Base-by-base conservation (phyloP, 1,284 basidiomycete genomes). In the Coniophora puteana region DNA sequence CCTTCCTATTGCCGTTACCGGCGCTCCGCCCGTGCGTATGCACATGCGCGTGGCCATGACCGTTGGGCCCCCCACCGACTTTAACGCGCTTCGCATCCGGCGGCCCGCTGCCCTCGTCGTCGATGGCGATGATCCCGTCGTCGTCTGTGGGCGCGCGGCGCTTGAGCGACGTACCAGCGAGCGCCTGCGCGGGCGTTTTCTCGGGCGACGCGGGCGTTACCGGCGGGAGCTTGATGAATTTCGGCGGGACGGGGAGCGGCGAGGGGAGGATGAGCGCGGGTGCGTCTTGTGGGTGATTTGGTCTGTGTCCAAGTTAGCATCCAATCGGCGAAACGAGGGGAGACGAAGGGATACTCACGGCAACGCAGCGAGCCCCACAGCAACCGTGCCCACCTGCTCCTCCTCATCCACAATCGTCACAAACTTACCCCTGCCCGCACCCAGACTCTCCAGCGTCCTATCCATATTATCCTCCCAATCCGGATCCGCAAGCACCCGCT, bases 331-430 rank as follows among this genome's bases (percentile, higher is more conserved):
- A 27, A 28, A 20, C 27, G 40, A 40, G 30, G 29, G 22, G 3
- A 10, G 21, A 27, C 41, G 32, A 20, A 10, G 11, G 46, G 30
- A n/a, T 8, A 76, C 91, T 63, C 54, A 93, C 89, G 85, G 80
- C 33, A 89, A 68, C 24, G 67, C 62, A 31, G 78, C 77, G 21
- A 95, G 58, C 2, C 76, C 84, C n/a, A 93, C 72, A 11, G 82
- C 74, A 32, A 94, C 74, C 2, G 83, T 88, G 8, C 72, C 78
- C 58, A 71, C 76, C 49, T 82, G 80, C n/a, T 78, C 86, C 31
- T 95, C 91, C 53, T 94, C 92, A 56, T 95, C 92, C 1, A 83
- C 83, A 20, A 98, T 83, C 1, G 82, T 83, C 51, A 99, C 57
- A 63, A 94, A 92, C 63, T 84, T 91, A 11, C 90, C 89, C 31